A percentile compares a stretch with the other conserved stretches of the same genome.
These are phyloP conservation scores for Fusarium albidum DNA, from an alignment of 2,329 filamentous ascomycete genomes.

Conservation along the genomic window DNA sequence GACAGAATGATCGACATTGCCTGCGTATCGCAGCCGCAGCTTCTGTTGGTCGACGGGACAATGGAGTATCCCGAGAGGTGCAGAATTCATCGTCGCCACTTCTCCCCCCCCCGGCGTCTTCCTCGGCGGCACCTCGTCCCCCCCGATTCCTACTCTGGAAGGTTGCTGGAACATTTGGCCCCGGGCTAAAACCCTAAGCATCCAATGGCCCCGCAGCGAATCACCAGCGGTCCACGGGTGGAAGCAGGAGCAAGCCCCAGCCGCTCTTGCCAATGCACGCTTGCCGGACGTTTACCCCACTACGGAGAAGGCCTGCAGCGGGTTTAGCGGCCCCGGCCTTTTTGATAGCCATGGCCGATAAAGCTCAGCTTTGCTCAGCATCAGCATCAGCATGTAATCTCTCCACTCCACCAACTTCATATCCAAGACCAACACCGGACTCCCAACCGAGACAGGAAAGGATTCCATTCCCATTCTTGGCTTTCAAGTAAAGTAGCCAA, in stretches of 20 bases:
- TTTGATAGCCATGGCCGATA: not conserved
- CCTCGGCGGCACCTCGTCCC: constrained; percentile 27
- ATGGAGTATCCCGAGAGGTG: not conserved
- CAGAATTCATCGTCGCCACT: constrained; percentile 7
- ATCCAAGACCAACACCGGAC: too few species aligned
- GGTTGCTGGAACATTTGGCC: constrained; percentile 40
- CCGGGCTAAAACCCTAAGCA: too few species aligned
- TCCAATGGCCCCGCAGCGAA: constrained; percentile 1
- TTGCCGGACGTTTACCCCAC: constrained; percentile 12
- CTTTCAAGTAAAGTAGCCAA: too few species aligned
- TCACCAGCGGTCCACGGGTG: constrained; percentile 4
- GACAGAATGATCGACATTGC: not conserved
- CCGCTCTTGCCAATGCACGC: constrained; percentile 20
- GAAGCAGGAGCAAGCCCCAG: too few species aligned
- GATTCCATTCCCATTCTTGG: too few species aligned
- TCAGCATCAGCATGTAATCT: not conserved
- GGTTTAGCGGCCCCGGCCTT: not conserved
- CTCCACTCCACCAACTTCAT: not conserved
- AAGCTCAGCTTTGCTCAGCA: not conserved
- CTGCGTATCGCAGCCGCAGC: not conserved
- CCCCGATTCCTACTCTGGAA: constrained; percentile 36
- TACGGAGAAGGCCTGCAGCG: constrained; percentile 16
- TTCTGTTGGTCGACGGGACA: too few species aligned
- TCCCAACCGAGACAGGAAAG: too few species aligned
- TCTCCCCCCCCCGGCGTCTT: constrained; percentile 31